Evolutionary conservation across 768 basidiomycete species (phyloP).

Genomic region (Mycena haematopus): DNA sequence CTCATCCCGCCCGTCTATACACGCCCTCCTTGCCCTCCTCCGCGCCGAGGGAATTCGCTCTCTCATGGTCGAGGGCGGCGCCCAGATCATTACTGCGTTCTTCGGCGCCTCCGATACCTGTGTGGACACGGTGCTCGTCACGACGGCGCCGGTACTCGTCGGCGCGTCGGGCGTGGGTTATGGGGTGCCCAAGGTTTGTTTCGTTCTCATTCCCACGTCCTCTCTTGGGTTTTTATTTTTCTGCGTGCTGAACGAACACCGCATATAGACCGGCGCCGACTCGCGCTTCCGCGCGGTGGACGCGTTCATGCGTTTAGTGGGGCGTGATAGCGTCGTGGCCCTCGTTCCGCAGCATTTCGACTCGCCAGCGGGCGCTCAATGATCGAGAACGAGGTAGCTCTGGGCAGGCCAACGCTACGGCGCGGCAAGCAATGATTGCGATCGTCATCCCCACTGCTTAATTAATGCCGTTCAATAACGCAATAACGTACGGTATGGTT

Average conservation of each 20-base stretch:
- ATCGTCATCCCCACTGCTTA: not conserved
- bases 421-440: too few species aligned
- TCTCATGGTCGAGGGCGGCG: slow-evolving; percentile 97
- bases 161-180: slow-evolving; percentile 76
- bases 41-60: slow-evolving; percentile 64
- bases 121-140: slow-evolving; percentile 83
- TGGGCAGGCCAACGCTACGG: too few species aligned
- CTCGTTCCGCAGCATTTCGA: too few species aligned
- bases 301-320: not conserved
- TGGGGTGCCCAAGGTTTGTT: not conserved
- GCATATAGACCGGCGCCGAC: too few species aligned
- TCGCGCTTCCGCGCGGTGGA: not conserved
- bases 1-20: slow-evolving; percentile 5
- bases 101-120: slow-evolving; percentile 52
- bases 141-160: slow-evolving; percentile 85
- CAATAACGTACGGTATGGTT: not conserved
- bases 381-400: too few species aligned
- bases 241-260: too few species aligned
- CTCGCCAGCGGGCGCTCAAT: too few species aligned
- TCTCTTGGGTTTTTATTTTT: too few species aligned
- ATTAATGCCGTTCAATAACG: not conserved
- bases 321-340: too few species aligned
- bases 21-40: slow-evolving; percentile 57
- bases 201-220: not conserved
- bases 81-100: slow-evolving; percentile 70